phyloP scores from a whole-genome alignment of 1,284 basidiomycete species.

The Heliocybe sulcata region DNA sequence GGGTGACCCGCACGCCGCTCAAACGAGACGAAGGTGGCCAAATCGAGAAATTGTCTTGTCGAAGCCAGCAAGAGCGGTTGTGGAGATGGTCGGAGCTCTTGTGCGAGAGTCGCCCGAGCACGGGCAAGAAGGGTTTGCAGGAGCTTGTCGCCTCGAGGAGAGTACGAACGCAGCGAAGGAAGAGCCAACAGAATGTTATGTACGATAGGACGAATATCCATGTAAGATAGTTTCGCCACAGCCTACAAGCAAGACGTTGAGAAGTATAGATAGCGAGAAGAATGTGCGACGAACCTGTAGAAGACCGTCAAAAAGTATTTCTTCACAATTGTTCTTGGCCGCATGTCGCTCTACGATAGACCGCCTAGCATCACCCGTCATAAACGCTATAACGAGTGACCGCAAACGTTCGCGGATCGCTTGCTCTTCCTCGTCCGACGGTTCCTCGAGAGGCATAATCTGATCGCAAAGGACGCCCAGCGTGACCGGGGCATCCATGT shows the following conservation, averaged over 20 bases:
- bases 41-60: conserved; percentile 37
- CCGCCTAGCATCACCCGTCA: conserved; percentile 43
- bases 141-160: conserved; percentile 32
- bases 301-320: conserved; percentile 38
- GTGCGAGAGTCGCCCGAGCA: conserved; percentile 28
- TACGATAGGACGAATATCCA: conserved; percentile 40
- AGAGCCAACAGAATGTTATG: conserved; percentile 45
- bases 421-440: conserved; percentile 49
- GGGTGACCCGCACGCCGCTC: conserved; percentile 35
- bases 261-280: neutral
- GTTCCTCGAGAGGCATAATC: conserved; percentile 41
- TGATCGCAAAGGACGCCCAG: conserved; percentile 66
- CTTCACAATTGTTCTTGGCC: conserved; percentile 39
- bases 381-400: conserved; percentile 50
- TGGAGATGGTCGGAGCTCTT: conserved; percentile 20
- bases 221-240: conserved; percentile 33
- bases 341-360: conserved; percentile 37
- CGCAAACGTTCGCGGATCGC: conserved; percentile 49
- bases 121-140: conserved; percentile 37
- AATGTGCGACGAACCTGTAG: conserved; percentile 31
- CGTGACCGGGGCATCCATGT: conserved; percentile 52
- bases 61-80: neutral
- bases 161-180: conserved; percentile 32
- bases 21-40: conserved; percentile 37
- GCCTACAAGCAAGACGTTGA: conserved; percentile 27